Evolutionary conservation across 768 basidiomycete genomes (phyloP), one percentile per base, ranked within the genome.

Genomic region (Phlebiopsis flavidoalba): DNA sequence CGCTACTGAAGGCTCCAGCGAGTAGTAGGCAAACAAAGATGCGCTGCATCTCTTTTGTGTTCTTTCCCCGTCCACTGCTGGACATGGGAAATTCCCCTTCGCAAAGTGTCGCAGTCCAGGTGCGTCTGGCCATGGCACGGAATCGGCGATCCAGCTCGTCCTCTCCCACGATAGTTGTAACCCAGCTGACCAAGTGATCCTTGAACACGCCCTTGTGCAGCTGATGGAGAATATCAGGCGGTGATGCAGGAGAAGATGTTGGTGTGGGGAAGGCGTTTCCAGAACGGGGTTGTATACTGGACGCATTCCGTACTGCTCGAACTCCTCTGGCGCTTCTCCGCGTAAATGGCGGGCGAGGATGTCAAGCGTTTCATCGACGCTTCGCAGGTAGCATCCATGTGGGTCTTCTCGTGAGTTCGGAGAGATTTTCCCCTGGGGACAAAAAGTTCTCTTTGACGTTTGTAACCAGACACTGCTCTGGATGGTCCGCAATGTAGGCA

Each of bases 131-230:
- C 17, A 67, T 49, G n/a, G 55, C 48, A 11, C 59, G 22, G 52
- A 64, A 43, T 4, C 65, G 57, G 17, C n/a, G 21, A 48, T 67
- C 65, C 33, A 67, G 50, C 56, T 69, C 68, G 1, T 49, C 48
- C 2, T 47, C 48, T 2, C 60, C 61, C 5, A 64, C 45, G 5
- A 63, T 19, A 5, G 21, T 21, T 5, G 66, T 66, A 12, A 64
- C 70, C 79, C 79, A 81, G 5, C 63, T 69, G 1, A 72, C 65
- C 14, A 77, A 51, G 49, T 80, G 79, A 47, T 79, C 74, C 48
- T 78, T 77, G 69, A 80, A 77, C 5, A 79, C 60, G 0, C 80
- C 80, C 61, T 81, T 76, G 65, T 81, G 73, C 0, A 81, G 69
- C 60, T 80, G 77, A 59, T 82, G 80, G 24, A 80, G 74, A 17